Conservation (phyloP, 75 land plant species). For the Gnetum montanum region DNA sequence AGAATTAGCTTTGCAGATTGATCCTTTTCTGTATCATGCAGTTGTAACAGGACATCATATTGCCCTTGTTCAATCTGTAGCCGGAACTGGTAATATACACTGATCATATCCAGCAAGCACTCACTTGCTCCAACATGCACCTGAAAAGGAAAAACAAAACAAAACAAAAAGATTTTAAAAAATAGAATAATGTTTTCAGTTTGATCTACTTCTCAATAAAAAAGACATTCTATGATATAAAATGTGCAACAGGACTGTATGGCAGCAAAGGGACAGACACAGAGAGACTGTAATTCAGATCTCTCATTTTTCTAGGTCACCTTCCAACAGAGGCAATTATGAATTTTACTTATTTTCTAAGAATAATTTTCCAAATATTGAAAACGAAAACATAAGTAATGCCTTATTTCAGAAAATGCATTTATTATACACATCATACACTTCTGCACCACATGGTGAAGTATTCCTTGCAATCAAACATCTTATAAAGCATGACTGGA, state of each 20-base stretch:
- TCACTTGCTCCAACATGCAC: slow-evolving; percentile 71
- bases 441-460: too few relatives aligned
- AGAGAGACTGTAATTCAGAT: background rate
- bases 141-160: too few relatives aligned
- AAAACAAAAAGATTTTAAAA: too few relatives aligned
- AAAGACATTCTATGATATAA: slow-evolving; percentile 3
- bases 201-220: background rate
- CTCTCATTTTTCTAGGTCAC: background rate
- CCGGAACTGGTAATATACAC: slow-evolving; percentile 21
- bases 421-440: too few relatives aligned
- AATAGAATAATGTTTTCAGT: too few relatives aligned
- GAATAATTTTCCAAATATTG: too few relatives aligned
- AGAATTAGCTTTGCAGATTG: slow-evolving; percentile 48
- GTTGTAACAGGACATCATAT: slow-evolving; percentile 36
- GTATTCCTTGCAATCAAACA: too few relatives aligned
- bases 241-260: background rate
- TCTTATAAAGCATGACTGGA: too few relatives aligned
- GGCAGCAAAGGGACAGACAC: background rate
- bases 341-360: too few relatives aligned
- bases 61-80: slow-evolving; percentile 18
- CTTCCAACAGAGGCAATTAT: too few relatives aligned
- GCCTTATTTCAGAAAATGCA: too few relatives aligned
- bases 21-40: slow-evolving; percentile 42
- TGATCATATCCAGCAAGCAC: slow-evolving; percentile 42
- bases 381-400: too few relatives aligned